Percentiles rank a stretch among this genome's conserved stretches.
Conservation (phyloP, 148 eudicot species). For the Heliamphora exappendiculata region DNA sequence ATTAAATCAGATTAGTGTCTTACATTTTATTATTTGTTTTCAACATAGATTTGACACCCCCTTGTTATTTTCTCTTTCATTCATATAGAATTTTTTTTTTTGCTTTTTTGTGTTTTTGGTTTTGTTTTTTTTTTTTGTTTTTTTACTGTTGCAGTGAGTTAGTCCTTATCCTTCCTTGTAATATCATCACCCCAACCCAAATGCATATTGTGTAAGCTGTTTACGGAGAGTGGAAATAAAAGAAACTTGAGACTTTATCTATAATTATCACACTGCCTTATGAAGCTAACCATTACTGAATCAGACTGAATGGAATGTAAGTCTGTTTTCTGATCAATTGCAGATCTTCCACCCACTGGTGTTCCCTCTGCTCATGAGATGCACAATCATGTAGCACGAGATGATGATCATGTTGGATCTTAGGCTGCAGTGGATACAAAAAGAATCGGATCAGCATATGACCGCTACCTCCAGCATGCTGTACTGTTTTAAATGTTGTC, state of each 20-base stretch:
- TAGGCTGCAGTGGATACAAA: constrained; percentile 41
- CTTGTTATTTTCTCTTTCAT: too few relatives aligned
- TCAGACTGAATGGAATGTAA: background rate
- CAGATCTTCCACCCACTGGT: constrained; percentile 43
- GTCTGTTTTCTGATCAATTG: background rate
- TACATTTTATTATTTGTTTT: too few relatives aligned
- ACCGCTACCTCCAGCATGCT: constrained; percentile 53
- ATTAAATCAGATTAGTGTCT: too few relatives aligned
- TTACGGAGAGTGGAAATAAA: background rate
- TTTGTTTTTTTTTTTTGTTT: background rate
- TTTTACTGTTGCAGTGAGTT: background rate
- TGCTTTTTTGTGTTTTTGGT: background rate
- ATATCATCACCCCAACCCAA: background rate
- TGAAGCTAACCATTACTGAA: background rate
- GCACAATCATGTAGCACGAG: constrained; percentile 35
- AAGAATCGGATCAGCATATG: constrained; percentile 58
- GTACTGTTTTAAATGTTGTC: constrained; percentile 18
- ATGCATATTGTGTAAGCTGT: background rate
- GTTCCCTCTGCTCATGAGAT: constrained; percentile 30
- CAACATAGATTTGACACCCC: background rate
- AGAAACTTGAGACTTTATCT: background rate
- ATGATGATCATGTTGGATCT: constrained; percentile 34
- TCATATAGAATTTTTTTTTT: too few relatives aligned
- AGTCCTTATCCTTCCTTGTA: background rate
- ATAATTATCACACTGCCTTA: background rate